A percentile compares a stretch with the other conserved stretches of the same genome.
These are phyloP conservation scores for Ecytonucleospora hepatopenaei DNA, from an alignment of 371 early-diverging fungal genomes.

Conservation along the genomic window DNA sequence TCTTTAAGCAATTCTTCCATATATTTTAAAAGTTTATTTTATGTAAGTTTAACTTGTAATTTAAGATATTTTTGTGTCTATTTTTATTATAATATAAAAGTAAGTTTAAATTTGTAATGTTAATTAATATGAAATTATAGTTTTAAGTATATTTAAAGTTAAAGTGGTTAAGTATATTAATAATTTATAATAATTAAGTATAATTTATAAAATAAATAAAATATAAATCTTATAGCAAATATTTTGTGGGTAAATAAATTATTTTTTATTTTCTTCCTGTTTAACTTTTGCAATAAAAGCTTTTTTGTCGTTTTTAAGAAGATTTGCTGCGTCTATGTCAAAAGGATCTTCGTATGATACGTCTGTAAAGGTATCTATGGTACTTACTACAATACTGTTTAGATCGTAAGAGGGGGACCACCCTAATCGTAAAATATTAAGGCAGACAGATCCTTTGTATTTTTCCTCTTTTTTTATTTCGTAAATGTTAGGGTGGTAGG, in stretches of 20 bases:
- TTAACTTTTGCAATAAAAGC: slow-evolving; percentile 34
- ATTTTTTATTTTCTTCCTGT: slow-evolving; percentile 1
- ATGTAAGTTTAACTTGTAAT: too few relatives aligned
- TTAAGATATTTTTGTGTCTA: too few relatives aligned
- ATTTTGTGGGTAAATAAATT: background rate
- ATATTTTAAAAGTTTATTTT: background rate
- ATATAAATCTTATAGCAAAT: background rate
- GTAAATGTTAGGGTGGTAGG: slow-evolving; percentile 55
- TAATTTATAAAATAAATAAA: background rate
- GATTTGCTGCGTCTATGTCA: slow-evolving; percentile 46
- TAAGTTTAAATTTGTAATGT: too few relatives aligned
- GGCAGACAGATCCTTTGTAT: slow-evolving; percentile 42
- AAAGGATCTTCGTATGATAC: slow-evolving; percentile 46
- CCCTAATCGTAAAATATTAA: slow-evolving; percentile 50
- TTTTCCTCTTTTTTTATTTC: too few relatives aligned
- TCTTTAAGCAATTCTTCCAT: background rate
- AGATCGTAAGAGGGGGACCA: slow-evolving; percentile 47
- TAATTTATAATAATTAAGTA: too few relatives aligned
- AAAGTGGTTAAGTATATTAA: too few relatives aligned
- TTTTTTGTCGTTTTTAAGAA: slow-evolving; percentile 33
- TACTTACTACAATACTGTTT: slow-evolving; percentile 39
- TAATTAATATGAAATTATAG: too few relatives aligned
- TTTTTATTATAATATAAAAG: too few relatives aligned
- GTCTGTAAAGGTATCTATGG: slow-evolving; percentile 46
- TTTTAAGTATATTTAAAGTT: too few relatives aligned